Evolutionary conservation across 768 basidiomycete genomes (phyloP), one percentile per base, ranked within the genome.

Genomic region (Collybia sp.): DNA sequence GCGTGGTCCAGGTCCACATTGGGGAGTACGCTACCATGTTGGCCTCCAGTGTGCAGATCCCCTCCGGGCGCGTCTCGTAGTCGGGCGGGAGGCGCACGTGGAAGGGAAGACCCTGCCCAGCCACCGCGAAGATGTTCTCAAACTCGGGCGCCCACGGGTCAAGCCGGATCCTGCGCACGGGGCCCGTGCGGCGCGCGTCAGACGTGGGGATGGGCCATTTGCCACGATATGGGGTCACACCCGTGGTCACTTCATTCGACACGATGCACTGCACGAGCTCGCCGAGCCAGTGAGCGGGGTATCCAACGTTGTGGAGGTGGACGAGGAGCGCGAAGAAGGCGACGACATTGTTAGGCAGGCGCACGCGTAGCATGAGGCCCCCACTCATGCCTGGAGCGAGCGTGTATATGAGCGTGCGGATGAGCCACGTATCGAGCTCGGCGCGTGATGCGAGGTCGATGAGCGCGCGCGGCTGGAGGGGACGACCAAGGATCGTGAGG

Each of bases 251-350:
- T 19, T 35, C 53, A 32, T 62, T 58, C 31, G 54, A 48, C 9
- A 68, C 48, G 10, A 65, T 42, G 12, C 48, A 51, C 43, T 59
- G 52, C 15, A 62, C 40, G 53, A 58, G 64, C 10, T 67, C 65
- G 39, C 58, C 53, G 31, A 71, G 60, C 68, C 67, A 69, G 48
- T 67, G 69, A 8, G 47, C 53, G 2, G 68, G 68, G 50, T 64
- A 69, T 2, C 66, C 66, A 32, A 67, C 61, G 34, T 54, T 50
- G 42, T 59, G 56, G 16, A 68, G 59, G 45, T 64, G 57, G 16
- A 64, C 50, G 34, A 69, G 53, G 2, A 69, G 56, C 8, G 54
- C 44, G 37, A 68, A 44, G 52, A 68, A 68, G 5, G 58, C 60
- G 12, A 58, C 58, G 17, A 70, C 57, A 42, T 60, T 69, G 55